Evolutionary conservation across 1,139 yeast species (phyloP), one percentile per base, ranked within the genome.

Genomic region (Saccharomyces hybrid): DNA sequence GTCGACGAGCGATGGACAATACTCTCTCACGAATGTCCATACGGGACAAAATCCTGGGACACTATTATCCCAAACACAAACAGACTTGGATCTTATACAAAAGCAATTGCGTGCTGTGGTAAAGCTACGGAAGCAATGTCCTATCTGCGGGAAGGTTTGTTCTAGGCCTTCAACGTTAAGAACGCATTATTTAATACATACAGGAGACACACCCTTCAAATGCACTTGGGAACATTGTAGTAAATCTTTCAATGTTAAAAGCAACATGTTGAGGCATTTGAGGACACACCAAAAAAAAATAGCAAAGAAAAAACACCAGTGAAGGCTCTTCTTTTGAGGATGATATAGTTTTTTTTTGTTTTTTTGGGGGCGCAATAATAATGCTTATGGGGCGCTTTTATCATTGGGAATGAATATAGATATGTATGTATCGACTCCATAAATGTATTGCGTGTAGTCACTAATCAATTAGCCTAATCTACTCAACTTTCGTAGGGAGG

Each of bases 131-230:
- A 64, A 64, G 54, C 67, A 66, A 52, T 89, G 96, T 67, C 75
- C 78, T 26, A 77, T 83, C 19, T 89, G 96, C 70, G 79, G 82
- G 54, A 88, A 88, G 70, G 82, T 84, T 52, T 89, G 90, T 73
- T 85, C 88, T 52, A 77, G 96, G 57, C 96, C 96, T 2, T 83
- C 89, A 7, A 86, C 95, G 2, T 75, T 89, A 56, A 86, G 83
- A 67, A 88, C 95, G 2, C 96, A 89, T 71, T 78, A 81, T 69
- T 83, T 87, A 66, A 84, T 90, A 8, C 96, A 89, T 69, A 88
- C 96, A 0, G 96, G 96, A 2, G 96, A 87, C 66, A 88, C 87
- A 66, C 89, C 95, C 19, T 88, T 81, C 71, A 75, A 74, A 60
- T 89, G 96, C 69, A 78, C 80, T n/a, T 83, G 86, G 81, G 75